Conservation (phyloP, 345 rosid genomes). For the Hibiscus tridactylites region DNA sequence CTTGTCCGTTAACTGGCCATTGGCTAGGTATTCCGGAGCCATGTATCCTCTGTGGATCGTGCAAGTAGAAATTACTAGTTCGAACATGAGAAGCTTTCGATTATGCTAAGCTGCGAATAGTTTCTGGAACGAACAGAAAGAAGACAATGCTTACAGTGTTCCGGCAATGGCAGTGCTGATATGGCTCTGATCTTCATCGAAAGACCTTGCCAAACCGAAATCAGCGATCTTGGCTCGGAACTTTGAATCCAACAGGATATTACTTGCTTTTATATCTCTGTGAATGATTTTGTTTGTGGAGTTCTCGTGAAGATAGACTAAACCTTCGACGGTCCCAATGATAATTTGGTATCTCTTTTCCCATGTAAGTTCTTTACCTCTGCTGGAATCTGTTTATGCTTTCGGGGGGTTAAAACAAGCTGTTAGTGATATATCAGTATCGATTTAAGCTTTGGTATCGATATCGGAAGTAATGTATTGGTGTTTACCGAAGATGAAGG, state of each 20-base stretch:
- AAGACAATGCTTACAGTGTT: conserved; percentile 56
- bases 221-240: conserved; percentile 91
- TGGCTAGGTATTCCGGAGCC: conserved; percentile 93
- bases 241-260: conserved; percentile 65
- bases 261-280: conserved; percentile 90
- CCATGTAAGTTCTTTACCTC: conserved; percentile 65
- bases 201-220: conserved; percentile 90
- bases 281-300: conserved; percentile 64
- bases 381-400: conserved; percentile 44
- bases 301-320: conserved; percentile 78
- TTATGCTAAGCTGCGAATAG: not conserved
- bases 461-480: not conserved
- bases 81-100: not conserved
- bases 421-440: not conserved
- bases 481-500: conserved; percentile 62
- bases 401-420: not conserved
- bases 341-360: conserved; percentile 52
- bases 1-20: conserved; percentile 94
- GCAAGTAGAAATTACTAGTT: not conserved
- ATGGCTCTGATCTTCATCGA: conserved; percentile 84
- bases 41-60: conserved; percentile 64
- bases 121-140: not conserved
- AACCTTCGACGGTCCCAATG: conserved; percentile 77
- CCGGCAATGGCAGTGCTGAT: conserved; percentile 98
- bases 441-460: not conserved